A percentile compares a stretch with the other conserved stretches of the same genome.
Evolutionary conservation across 1,284 basidiomycete species (phyloP).

Genomic region (Hemileccinum hortonii): DNA sequence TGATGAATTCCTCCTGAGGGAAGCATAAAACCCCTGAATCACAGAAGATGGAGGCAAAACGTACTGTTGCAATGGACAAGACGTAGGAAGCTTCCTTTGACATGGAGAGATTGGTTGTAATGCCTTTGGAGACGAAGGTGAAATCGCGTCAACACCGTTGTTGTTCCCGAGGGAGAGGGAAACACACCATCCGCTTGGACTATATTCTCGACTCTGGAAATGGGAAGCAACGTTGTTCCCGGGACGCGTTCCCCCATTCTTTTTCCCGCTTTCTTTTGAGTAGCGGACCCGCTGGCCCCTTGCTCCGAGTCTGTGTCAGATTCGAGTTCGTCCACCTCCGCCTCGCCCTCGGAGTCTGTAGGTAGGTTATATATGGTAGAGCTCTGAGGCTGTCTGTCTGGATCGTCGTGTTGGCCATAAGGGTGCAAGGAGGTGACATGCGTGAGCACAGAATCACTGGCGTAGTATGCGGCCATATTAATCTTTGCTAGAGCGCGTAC

Average conservation of each 20-base stretch:
- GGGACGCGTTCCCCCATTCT: constrained; percentile 50
- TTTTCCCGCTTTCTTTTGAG: constrained; percentile 35
- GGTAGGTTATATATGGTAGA: constrained; percentile 33
- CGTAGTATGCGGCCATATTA: constrained; percentile 34
- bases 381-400: constrained; percentile 22
- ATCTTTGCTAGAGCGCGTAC: constrained; percentile 11
- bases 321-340: constrained; percentile 63
- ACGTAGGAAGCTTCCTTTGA: constrained; percentile 74
- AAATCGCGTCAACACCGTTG: constrained; percentile 16
- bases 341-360: constrained; percentile 43
- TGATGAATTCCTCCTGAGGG: constrained; percentile 74
- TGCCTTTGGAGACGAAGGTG: constrained; percentile 36
- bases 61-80: constrained; percentile 68
- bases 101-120: constrained; percentile 56
- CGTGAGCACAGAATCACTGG: constrained; percentile 27
- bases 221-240: constrained; percentile 62
- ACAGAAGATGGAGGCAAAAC: constrained; percentile 16
- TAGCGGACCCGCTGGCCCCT: constrained; percentile 38
- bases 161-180: constrained; percentile 1
- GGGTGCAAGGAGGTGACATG: constrained; percentile 35
- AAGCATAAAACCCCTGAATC: constrained; percentile 20
- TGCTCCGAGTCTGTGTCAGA: constrained; percentile 51
- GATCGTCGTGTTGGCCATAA: constrained; percentile 27
- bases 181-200: constrained; percentile 65
- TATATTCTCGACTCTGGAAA: constrained; percentile 63